phyloP scores from a whole-genome alignment of 208 protist species.

The Trichomonas gallinae region DNA sequence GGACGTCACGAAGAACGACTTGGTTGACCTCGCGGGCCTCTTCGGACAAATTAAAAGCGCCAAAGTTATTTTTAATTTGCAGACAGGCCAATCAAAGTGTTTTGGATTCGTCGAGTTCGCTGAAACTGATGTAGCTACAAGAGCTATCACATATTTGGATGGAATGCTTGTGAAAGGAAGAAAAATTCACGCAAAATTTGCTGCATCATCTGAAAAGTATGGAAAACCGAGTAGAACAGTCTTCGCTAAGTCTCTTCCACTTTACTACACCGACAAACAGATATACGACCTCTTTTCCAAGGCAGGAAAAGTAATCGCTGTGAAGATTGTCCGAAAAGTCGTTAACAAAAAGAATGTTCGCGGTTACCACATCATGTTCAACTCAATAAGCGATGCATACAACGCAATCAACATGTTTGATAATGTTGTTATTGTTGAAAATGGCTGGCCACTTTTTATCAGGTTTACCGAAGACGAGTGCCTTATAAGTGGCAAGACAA shows the following conservation, averaged over 20 bases:
- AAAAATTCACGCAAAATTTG: not conserved
- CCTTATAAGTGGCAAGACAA: too few relatives aligned
- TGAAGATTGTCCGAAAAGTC: not conserved
- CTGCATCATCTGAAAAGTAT: not conserved
- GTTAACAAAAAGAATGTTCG: not conserved
- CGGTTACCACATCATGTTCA: not conserved
- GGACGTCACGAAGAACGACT: not conserved
- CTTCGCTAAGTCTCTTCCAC: not conserved
- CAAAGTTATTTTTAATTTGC: not conserved
- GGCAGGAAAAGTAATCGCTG: not conserved
- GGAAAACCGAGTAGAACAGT: not conserved
- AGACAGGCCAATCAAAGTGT: not conserved
- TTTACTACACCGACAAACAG: not conserved
- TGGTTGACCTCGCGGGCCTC: not conserved
- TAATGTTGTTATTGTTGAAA: not conserved
- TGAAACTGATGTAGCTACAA: not conserved
- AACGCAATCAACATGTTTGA: not conserved
- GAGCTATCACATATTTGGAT: not conserved
- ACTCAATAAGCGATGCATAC: not conserved
- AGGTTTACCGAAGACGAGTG: not conserved
- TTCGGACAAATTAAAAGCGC: not conserved
- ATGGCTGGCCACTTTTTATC: not conserved
- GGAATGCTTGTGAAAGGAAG: not conserved
- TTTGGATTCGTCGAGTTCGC: not conserved
- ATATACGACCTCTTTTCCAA: not conserved